These are phyloP conservation scores for Chlamydomonas sphaeroides DNA, from an alignment of 139 green algal species.

Conservation along the genomic window DNA sequence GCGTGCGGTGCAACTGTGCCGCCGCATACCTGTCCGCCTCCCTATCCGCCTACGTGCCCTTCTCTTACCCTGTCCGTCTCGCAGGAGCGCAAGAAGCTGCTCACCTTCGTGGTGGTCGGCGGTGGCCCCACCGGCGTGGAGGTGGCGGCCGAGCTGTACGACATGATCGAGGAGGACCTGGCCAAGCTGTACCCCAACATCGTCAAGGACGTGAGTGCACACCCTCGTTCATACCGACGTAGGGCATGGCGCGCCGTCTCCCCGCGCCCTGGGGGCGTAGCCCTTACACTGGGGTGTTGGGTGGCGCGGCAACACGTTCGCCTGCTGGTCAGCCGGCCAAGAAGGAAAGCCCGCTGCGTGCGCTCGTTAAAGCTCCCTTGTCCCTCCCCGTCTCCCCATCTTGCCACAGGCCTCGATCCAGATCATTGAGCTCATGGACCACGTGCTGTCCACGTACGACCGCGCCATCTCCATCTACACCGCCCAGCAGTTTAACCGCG, in stretches of 20 bases:
- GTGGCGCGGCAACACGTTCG: too few relatives aligned
- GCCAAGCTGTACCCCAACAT: slow-evolving; percentile 74
- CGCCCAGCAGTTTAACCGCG: slow-evolving; percentile 70
- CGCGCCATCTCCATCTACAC: slow-evolving; percentile 87
- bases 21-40: too few relatives aligned
- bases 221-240: too few relatives aligned
- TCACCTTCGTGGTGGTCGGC: slow-evolving; percentile 92
- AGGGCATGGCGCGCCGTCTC: too few relatives aligned
- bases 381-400: background rate
- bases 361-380: too few relatives aligned
- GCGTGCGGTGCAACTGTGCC: too few relatives aligned
- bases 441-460: slow-evolving; percentile 94
- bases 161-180: slow-evolving; percentile 78
- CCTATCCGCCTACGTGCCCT: too few relatives aligned
- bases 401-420: slow-evolving; percentile 63
- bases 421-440: slow-evolving; percentile 89
- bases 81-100: slow-evolving; percentile 84
- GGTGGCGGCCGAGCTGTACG: slow-evolving; percentile 91
- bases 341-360: too few relatives aligned
- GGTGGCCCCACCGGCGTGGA: slow-evolving; percentile 93
- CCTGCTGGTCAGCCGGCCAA: too few relatives aligned
- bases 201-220: slow-evolving; percentile 56
- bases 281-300: too few relatives aligned
- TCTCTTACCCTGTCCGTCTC: too few relatives aligned
- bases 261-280: too few relatives aligned